Conservation (phyloP, 2,329 filamentous ascomycete species). For the Ilyonectria destructans region DNA sequence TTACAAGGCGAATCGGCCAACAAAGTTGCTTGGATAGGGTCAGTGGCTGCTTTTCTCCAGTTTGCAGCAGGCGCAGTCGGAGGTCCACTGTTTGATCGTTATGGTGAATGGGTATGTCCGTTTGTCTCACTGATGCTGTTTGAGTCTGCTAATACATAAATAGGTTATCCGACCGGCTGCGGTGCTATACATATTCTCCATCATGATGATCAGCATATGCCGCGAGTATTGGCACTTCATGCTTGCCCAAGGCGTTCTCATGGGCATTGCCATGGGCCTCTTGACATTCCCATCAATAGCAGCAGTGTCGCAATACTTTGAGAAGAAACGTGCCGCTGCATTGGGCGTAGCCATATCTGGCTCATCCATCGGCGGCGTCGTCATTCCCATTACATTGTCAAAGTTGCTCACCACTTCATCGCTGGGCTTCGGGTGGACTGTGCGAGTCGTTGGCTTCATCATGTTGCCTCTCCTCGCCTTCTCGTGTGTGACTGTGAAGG, state of each 20-base stretch:
- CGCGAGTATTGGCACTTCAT: constrained; percentile 68
- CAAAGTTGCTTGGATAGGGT: constrained; percentile 62
- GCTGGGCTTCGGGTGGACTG: constrained; percentile 68
- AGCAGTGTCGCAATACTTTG: constrained; percentile 64
- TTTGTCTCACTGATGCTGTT: fast-evolving
- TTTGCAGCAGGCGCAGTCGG: constrained; percentile 50
- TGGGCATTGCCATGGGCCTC: constrained; percentile 60
- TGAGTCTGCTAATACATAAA: constrained; percentile 2
- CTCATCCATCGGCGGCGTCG: constrained; percentile 67
- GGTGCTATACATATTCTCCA: constrained; percentile 34
- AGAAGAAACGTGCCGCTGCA: constrained; percentile 62
- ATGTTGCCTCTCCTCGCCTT: constrained; percentile 62
- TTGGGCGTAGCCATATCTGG: constrained; percentile 64
- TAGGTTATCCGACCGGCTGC: constrained; percentile 40
- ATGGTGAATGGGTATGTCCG: constrained; percentile 35
- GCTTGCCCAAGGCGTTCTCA: constrained; percentile 65
- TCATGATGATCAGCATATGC: constrained; percentile 52
- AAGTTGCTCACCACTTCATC: constrained; percentile 62
- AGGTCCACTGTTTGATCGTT: constrained; percentile 43
- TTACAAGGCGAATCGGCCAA: constrained; percentile 51
- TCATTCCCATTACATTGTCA: constrained; percentile 66
- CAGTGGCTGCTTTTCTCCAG: constrained; percentile 55
- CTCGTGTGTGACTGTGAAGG: constrained; percentile 52
- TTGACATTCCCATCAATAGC: constrained; percentile 63
- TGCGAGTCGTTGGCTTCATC: constrained; percentile 68